Base-by-base conservation (phyloP, 1,284 basidiomycete genomes). In the Pseudozyma pruni region DNA sequence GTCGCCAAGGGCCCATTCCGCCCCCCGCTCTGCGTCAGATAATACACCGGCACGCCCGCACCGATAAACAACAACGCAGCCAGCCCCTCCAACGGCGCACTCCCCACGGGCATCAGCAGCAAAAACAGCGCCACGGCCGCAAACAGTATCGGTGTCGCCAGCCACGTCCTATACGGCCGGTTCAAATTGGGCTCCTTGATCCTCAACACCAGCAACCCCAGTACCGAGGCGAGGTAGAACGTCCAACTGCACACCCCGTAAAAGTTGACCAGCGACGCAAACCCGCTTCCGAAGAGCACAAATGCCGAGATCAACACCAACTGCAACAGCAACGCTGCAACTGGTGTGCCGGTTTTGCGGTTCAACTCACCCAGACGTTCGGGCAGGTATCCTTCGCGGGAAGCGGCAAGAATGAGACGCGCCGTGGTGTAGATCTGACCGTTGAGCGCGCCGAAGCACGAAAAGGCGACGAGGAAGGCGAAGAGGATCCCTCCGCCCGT, bases 61-160 rank as follows among this genome's bases (percentile, higher is more conserved):
- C 40, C 52, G 20, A 79, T 78, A 52, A 79, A 80, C 10, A 53
- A 32, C 37, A 78, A 42, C 10, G 78, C 78, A 0, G 77, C 76
- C 10, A 79, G 27, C 2, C 72, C 75, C 82, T 97, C 91, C 22
- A 90, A 83, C 1, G 95, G 96, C 14, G 94, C 94, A 2, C 93
- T 93, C 59, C 96, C 91, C 49, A 96, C 87, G 3, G 94, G 94
- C 92, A 98, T 97, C 75, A 91, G 90, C 6, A 99, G 85, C 47
- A 98, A 85, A 84, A 98, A 98, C 60, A 96, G 84, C 2, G 94
- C 92, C 77, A 93, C 92, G 8, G 87, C 89, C 72, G 94, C 95
- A 83, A 98, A 98, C 5, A 87, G 88, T 27, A 98, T 85, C 0
- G 95, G 95, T 0, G 94, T 98, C 17, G 88, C 86, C 31, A 98